Conservation (phyloP, 352 stramenopile species). For the Phytophthora ramorum region DNA sequence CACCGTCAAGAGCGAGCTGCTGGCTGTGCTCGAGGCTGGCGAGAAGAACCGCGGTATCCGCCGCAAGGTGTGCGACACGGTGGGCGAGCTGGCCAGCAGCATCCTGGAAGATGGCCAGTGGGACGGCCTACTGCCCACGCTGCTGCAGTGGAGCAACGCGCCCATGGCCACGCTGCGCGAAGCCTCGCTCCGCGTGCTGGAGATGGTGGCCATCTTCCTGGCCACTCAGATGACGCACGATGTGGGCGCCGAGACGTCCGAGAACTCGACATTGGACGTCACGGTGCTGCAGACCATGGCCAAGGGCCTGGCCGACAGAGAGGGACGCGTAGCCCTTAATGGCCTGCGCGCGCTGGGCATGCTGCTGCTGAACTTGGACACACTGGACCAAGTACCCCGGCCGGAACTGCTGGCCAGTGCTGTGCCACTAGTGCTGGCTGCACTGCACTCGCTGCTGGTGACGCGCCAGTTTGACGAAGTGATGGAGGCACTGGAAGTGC, state of each 20-base stretch:
- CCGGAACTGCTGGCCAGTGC: slow-evolving; percentile 60
- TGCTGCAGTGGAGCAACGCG: slow-evolving; percentile 67
- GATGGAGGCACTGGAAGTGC: slow-evolving; percentile 82
- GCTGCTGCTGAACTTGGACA: slow-evolving; percentile 80
- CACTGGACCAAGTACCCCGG: slow-evolving; percentile 55
- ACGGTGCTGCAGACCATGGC: slow-evolving; percentile 63
- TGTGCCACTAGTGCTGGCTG: slow-evolving; percentile 61
- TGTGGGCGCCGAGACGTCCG: slow-evolving; percentile 22
- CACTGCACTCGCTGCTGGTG: slow-evolving; percentile 61
- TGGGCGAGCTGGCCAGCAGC: slow-evolving; percentile 79
- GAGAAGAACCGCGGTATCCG: slow-evolving; percentile 82
- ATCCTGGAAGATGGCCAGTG: slow-evolving; percentile 86
- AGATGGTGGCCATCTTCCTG: slow-evolving; percentile 86
- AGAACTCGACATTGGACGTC: slow-evolving; percentile 43
- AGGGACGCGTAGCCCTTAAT: slow-evolving; percentile 78
- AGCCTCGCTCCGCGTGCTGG: slow-evolving; percentile 73
- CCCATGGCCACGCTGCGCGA: slow-evolving; percentile 66
- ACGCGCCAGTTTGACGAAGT: slow-evolving; percentile 68
- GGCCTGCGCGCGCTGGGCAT: slow-evolving; percentile 73
- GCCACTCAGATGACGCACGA: slow-evolving; percentile 60
- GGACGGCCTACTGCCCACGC: slow-evolving; percentile 71
- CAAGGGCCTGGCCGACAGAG: slow-evolving; percentile 53
- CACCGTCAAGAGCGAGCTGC: slow-evolving; percentile 66
- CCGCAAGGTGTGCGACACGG: slow-evolving; percentile 85
- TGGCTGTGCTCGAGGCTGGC: slow-evolving; percentile 59